Conservation (phyloP, 1,284 basidiomycete species). For the Puccinia coronata region DNA sequence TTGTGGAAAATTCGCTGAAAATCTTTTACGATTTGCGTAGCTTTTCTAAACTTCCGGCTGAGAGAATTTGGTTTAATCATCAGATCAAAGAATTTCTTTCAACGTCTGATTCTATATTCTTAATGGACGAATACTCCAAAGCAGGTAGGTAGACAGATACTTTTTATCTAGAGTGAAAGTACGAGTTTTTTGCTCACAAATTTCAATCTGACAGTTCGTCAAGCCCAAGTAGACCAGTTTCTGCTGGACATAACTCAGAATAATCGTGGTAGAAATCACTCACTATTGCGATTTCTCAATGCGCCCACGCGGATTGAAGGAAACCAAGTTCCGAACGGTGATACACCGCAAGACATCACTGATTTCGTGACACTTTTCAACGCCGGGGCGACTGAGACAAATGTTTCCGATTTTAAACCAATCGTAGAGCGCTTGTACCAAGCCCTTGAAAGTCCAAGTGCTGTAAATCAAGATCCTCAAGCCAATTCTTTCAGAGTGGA, state of each 20-base stretch:
- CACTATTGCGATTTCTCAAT: not conserved
- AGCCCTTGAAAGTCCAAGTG: not conserved
- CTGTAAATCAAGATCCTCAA: not conserved
- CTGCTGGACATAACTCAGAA: not conserved
- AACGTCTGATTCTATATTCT: not conserved
- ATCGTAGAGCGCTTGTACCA: conserved; percentile 8
- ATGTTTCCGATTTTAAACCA: not conserved
- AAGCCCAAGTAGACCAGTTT: not conserved
- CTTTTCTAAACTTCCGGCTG: not conserved
- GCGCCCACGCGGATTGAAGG: not conserved
- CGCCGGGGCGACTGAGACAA: not conserved
- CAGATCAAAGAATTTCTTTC: conserved; percentile 4
- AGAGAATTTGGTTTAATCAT: conserved; percentile 7
- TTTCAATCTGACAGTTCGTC: not conserved
- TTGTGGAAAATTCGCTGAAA: not conserved
- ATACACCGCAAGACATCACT: not conserved
- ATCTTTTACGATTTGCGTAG: conserved; percentile 11
- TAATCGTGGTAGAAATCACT: not conserved
- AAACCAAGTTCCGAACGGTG: not conserved
- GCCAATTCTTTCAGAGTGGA: conserved; percentile 8
- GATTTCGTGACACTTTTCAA: conserved; percentile 12
- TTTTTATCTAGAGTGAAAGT: not conserved
- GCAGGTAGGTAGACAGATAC: not conserved
- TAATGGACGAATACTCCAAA: conserved; percentile 12
- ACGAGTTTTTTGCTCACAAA: not conserved